Evolutionary conservation across 768 basidiomycete species (phyloP).

Genomic region (Tulasnella sp.): DNA sequence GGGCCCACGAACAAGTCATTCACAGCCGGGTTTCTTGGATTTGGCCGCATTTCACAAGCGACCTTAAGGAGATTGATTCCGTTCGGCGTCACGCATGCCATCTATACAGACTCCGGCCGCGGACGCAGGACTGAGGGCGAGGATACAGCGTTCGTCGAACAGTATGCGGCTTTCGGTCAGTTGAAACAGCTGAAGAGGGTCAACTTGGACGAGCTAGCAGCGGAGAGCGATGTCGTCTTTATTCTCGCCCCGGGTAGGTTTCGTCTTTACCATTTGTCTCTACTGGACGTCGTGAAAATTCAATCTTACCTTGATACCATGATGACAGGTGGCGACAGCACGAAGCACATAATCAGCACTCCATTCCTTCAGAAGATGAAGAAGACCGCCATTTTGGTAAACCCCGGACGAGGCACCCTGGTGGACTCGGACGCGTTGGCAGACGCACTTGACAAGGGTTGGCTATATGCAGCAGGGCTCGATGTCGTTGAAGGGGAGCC

Average conservation of each 20-base stretch:
- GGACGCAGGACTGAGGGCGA: constrained; percentile 38
- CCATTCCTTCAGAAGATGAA: constrained; percentile 81
- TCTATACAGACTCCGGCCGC: constrained; percentile 53
- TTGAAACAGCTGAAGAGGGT: constrained; percentile 51
- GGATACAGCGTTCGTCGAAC: constrained; percentile 12
- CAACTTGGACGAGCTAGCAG: constrained; percentile 63
- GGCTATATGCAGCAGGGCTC: constrained; percentile 89
- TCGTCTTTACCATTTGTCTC: neutral
- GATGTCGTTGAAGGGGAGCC: constrained; percentile 96
- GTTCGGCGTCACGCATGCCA: constrained; percentile 71
- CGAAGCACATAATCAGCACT: constrained; percentile 69
- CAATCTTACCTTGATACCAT: neutral
- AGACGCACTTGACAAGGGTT: constrained; percentile 65
- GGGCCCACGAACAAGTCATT: constrained; percentile 45
- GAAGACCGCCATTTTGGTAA: constrained; percentile 74
- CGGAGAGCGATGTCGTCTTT: constrained; percentile 78
- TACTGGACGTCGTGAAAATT: too few relatives aligned
- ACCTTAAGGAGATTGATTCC: constrained; percentile 73
- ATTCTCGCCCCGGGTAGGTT: constrained; percentile 49
- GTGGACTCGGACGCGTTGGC: constrained; percentile 89
- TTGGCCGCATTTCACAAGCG: constrained; percentile 89
- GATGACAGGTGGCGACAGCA: constrained; percentile 38
- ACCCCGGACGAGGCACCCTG: constrained; percentile 77
- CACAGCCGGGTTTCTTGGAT: constrained; percentile 88
- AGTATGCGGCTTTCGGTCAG: constrained; percentile 34